Conservation (phyloP, 2,329 filamentous ascomycete species). For the Aspergillus neotritici region DNA sequence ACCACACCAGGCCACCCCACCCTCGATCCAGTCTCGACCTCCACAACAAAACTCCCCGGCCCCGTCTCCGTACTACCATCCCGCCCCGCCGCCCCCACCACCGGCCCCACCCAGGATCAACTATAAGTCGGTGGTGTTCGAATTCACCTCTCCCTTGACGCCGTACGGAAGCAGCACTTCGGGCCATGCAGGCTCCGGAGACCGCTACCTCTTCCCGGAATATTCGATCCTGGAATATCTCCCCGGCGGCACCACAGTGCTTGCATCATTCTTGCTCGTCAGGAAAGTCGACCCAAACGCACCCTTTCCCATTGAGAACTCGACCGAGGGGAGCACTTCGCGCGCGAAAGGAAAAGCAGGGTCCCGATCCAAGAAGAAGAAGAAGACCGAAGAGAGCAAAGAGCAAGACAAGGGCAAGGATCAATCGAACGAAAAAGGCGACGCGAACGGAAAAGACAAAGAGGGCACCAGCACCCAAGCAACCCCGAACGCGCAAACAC, state of each 20-base stretch:
- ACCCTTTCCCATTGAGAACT: slow-evolving; percentile 33
- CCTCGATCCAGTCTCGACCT: slow-evolving; percentile 34
- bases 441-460: slow-evolving; percentile 8
- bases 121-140: slow-evolving; percentile 45
- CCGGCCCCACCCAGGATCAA: slow-evolving; percentile 33
- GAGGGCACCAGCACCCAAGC: slow-evolving; percentile 3
- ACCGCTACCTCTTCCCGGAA: slow-evolving; percentile 47
- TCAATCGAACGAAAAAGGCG: slow-evolving; percentile 4
- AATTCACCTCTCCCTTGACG: slow-evolving; percentile 41
- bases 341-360: slow-evolving; percentile 25
- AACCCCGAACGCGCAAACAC: slow-evolving; percentile 6
- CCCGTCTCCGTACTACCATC: slow-evolving; percentile 18
- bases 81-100: slow-evolving; percentile 28
- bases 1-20: slow-evolving; percentile 25
- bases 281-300: slow-evolving; percentile 38
- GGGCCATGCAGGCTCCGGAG: slow-evolving; percentile 38
- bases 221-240: slow-evolving; percentile 46
- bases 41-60: slow-evolving; percentile 29
- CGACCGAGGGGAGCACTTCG: slow-evolving; percentile 24
- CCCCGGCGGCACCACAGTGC: slow-evolving; percentile 40
- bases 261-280: slow-evolving; percentile 45
- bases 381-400: slow-evolving; percentile 21
- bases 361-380: slow-evolving; percentile 35
- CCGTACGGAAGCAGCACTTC: slow-evolving; percentile 39
- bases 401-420: slow-evolving; percentile 8